A percentile compares a stretch with the other conserved stretches of the same genome.
phyloP scores from a whole-genome alignment of 345 rosid species.

The Geranium brycei region DNA sequence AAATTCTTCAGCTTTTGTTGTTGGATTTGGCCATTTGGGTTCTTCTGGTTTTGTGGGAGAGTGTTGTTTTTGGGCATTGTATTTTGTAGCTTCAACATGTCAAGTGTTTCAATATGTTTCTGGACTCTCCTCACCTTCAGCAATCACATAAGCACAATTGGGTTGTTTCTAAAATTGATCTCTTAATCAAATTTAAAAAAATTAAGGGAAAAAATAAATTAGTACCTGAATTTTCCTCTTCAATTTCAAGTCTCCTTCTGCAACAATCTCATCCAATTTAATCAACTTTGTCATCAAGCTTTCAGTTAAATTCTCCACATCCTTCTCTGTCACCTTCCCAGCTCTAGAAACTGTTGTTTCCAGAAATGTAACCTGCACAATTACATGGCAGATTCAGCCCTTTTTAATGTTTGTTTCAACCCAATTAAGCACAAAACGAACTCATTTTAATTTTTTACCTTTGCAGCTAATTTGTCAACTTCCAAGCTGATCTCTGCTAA shows the following conservation, averaged over 20 bases:
- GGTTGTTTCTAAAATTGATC: not conserved
- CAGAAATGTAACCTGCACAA: slow-evolving; percentile 26
- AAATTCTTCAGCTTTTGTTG: slow-evolving; percentile 3
- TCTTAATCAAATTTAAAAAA: not conserved
- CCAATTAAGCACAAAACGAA: not conserved
- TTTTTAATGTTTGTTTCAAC: not conserved
- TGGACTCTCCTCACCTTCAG: slow-evolving; percentile 39
- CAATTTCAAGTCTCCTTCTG: slow-evolving; percentile 37
- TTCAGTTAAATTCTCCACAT: slow-evolving; percentile 28
- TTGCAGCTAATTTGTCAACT: slow-evolving; percentile 25
- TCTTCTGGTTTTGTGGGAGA: slow-evolving; percentile 11
- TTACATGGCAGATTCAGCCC: not conserved
- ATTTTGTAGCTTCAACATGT: slow-evolving; percentile 24
- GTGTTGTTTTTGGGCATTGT: slow-evolving; percentile 10
- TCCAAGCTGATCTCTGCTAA: slow-evolving; percentile 30
- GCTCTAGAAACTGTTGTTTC: slow-evolving; percentile 23
- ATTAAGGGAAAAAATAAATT: not conserved
- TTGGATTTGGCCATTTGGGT: slow-evolving; percentile 16
- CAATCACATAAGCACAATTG: not conserved
- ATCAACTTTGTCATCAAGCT: slow-evolving; percentile 34
- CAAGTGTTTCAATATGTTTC: slow-evolving; percentile 33
- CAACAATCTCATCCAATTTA: slow-evolving; percentile 34
- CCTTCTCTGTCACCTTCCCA: slow-evolving; percentile 23
- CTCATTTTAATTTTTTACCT: slow-evolving; percentile 15
- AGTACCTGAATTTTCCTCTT: slow-evolving; percentile 41